Evolutionary conservation across 805 yeast genomes (phyloP).

Genomic region (Debaryomyces hansenii): DNA sequence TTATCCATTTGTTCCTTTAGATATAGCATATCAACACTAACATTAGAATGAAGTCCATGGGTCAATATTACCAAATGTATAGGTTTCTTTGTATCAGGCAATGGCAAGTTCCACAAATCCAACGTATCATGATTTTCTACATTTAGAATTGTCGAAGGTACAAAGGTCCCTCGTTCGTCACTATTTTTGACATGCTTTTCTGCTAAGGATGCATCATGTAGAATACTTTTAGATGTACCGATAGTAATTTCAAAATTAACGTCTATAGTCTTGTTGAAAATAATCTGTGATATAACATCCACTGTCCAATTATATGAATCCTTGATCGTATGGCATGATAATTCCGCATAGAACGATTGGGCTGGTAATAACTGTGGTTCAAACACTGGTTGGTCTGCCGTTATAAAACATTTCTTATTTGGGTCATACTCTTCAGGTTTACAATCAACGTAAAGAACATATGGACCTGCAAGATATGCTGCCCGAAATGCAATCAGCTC

Average conservation of each 20-base stretch:
- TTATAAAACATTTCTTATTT: slow-evolving; percentile 51
- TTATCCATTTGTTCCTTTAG: slow-evolving; percentile 76
- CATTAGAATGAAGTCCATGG: slow-evolving; percentile 91
- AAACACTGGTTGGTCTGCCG: slow-evolving; percentile 76
- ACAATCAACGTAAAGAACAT: slow-evolving; percentile 79
- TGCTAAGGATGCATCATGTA: slow-evolving; percentile 30
- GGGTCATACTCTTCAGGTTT: slow-evolving; percentile 64
- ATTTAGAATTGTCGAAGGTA: slow-evolving; percentile 28
- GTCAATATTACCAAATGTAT: slow-evolving; percentile 83
- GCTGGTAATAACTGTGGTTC: slow-evolving; percentile 74
- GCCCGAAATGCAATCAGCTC: slow-evolving; percentile 78
- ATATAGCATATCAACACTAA: slow-evolving; percentile 86
- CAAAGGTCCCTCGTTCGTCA: slow-evolving; percentile 30
- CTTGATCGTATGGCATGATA: slow-evolving; percentile 64
- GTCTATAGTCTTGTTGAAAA: slow-evolving; percentile 68
- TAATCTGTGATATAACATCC: slow-evolving; percentile 77
- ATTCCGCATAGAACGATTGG: slow-evolving; percentile 57
- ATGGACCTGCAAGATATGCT: slow-evolving; percentile 88
- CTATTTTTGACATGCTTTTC: slow-evolving; percentile 18
- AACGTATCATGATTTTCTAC: slow-evolving; percentile 60
- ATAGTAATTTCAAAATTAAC: slow-evolving; percentile 66
- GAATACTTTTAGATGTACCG: slow-evolving; percentile 41
- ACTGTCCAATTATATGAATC: slow-evolving; percentile 69
- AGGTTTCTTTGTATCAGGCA: slow-evolving; percentile 48
- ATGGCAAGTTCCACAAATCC: slow-evolving; percentile 75